Base-by-base conservation (phyloP, 2,329 filamentous ascomycete species). In the Paraphoma sp. region DNA sequence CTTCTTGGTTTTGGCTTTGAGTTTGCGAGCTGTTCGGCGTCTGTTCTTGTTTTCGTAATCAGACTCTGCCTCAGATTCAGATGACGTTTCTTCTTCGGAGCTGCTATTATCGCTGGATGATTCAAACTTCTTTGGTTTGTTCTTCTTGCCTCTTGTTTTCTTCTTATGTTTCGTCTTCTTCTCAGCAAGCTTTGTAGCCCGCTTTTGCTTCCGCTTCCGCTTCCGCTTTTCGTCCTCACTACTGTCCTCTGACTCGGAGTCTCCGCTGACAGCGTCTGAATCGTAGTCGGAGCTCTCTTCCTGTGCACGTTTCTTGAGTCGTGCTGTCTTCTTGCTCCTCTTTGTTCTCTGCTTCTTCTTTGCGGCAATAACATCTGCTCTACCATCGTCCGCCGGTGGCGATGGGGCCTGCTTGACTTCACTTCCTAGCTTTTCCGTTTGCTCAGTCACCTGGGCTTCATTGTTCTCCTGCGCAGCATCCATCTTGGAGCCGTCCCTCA, bases 1-100 rank as follows among this genome's bases (percentile, higher is more conserved):
- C 46, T 62, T 71, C 50, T 63, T 69, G 14, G 56, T 71, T 50
- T 63, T 69, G 14, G 56, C 57, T 30, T 72, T 71, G 1, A 62
- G 47, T 51, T 62, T 65, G 33, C 52, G 47, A 33, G 46, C 52
- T 44, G 61, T 71, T 44, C 57, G 56, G 36, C 55, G 52, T 16
- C 51, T 63, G 49, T 53, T 64, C 51, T 55, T 63, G 18, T 48
- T 46, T 5, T 53, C 54, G n/a, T 16, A 36, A 14, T 54, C 54
- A 17, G 62, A 48, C n/a, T 63, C 61, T 10, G 62, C 62, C 5
- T 63, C 62, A 2, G 60, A 68, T 3, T 63, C 60, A 1, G 62
- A 67, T n/a, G 57, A 63, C 14, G 55, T 38, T 2, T 38, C 33
- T 11, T n/a, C 47, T 7, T 54, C 52, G 3, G 60, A 62, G 30